Evolutionary conservation across 1,139 yeast genomes (phyloP), one percentile per base, ranked within the genome.

Genomic region (Hemisphaericaspora lyxosophila): DNA sequence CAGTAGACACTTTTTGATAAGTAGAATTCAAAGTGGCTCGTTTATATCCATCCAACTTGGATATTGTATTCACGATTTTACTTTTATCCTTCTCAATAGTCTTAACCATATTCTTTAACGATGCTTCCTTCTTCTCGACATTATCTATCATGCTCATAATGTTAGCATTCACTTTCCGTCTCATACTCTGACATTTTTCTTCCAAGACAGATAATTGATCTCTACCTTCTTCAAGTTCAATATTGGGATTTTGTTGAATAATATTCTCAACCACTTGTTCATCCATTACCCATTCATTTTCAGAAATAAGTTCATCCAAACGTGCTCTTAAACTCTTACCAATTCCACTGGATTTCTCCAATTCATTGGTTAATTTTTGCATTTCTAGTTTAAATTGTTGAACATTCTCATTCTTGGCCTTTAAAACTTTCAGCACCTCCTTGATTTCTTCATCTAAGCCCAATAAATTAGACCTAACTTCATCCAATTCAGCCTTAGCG

Each of bases 91-190:
- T 86, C 54, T 86, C 95, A 50, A 94, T 89, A 4, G 96, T 89
- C 40, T 74, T 76, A 42, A 94, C 84, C 90, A 88, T 89, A 7
- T 78, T 76, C 50, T 80, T 82, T 51, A 94, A 71, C 7, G 92
- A 74, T 2, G 73, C 62, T 57, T 90, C 97, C 55, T 89, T 88
- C 70, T 85, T 86, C 57, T 90, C 97, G 15, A 89, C 95, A 48
- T 84, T 86, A 53, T 90, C 97, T 49, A 94, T 88, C 88, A 89
- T 86, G 51, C 83, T 82, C 90, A 90, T 87, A 45, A 92, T 92
- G 54, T 89, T 85, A 9, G 86, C 76, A 54, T 90, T 90, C 22
- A 92, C 96, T 49, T 82, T 85, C 43, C 90, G 73, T 64, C 79
- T 84, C 85, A 90, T 81, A n/a, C 79, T 79, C 44, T 78, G 76